These are phyloP conservation scores for Ramalina peruviana DNA, from an alignment of 495 filamentous ascomycete species.

Conservation along the genomic window DNA sequence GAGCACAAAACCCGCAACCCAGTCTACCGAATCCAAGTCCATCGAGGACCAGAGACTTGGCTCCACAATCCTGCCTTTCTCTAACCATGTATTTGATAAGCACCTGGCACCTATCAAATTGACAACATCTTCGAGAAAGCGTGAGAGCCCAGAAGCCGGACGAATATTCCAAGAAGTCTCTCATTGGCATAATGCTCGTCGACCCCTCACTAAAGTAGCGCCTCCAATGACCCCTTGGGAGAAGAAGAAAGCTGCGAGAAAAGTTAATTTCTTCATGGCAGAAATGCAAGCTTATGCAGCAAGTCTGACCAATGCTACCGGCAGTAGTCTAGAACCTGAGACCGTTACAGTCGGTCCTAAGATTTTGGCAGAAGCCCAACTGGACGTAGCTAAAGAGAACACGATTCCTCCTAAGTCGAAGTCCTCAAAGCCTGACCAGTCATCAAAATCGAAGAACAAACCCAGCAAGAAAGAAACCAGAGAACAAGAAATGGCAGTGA, in stretches of 20 bases:
- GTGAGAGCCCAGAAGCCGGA: constrained; percentile 7
- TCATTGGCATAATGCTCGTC: constrained; percentile 53
- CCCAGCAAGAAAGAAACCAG: constrained; percentile 15
- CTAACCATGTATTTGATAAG: constrained; percentile 41
- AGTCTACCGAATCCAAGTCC: neutral
- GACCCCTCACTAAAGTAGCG: constrained; percentile 31
- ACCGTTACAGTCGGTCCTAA: constrained; percentile 33
- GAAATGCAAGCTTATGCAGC: constrained; percentile 56
- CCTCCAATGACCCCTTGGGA: constrained; percentile 6
- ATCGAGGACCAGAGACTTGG: neutral
- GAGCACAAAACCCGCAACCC: too few relatives aligned
- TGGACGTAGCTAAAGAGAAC: constrained; percentile 12
- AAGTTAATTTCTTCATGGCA: constrained; percentile 41
- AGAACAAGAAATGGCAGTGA: constrained; percentile 13
- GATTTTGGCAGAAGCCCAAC: constrained; percentile 5
- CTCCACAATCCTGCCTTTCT: constrained; percentile 43
- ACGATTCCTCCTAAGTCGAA: constrained; percentile 16
- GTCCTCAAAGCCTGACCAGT: constrained; percentile 8
- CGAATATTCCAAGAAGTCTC: constrained; percentile 41
- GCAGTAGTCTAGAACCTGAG: constrained; percentile 49
- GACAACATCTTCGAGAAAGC: constrained; percentile 17
- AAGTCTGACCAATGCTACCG: constrained; percentile 50
- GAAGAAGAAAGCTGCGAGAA: constrained; percentile 21
- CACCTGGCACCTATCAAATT: constrained; percentile 42
- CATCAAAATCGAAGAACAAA: constrained; percentile 8